These are phyloP conservation scores for Scleroderma bovista DNA, from an alignment of 768 basidiomycete genomes.

Conservation along the genomic window DNA sequence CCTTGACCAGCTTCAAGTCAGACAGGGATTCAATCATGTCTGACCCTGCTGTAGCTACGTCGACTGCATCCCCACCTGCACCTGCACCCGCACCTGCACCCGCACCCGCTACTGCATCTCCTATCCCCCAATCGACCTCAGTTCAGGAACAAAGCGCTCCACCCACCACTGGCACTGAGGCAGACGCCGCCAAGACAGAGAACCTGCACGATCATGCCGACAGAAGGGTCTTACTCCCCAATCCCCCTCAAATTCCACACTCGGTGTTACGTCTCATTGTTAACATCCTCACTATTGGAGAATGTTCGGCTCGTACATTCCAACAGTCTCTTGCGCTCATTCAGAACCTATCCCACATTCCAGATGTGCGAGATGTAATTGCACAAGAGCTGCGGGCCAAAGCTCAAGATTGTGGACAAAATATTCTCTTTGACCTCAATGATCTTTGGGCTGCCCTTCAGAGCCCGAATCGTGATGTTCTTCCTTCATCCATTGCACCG, in stretches of 20 bases:
- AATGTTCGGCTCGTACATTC: slow-evolving; percentile 96
- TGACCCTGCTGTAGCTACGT: slow-evolving; percentile 13
- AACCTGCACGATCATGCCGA: slow-evolving; percentile 20
- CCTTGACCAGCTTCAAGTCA: slow-evolving; percentile 62
- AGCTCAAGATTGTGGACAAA: slow-evolving; percentile 83
- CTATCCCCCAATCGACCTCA: background rate
- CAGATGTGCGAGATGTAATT: slow-evolving; percentile 84
- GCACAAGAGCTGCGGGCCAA: slow-evolving; percentile 81
- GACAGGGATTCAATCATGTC: slow-evolving; percentile 32
- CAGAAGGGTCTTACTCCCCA: slow-evolving; percentile 51
- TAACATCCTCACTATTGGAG: slow-evolving; percentile 95
- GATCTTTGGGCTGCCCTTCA: slow-evolving; percentile 64
- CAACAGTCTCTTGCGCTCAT: slow-evolving; percentile 88
- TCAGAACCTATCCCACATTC: slow-evolving; percentile 84
- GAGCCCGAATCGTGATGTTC: slow-evolving; percentile 46
- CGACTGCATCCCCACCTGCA: too few relatives aligned
- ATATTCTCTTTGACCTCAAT: slow-evolving; percentile 69
- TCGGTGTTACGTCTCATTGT: slow-evolving; percentile 85
- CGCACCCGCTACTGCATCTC: slow-evolving; percentile 6
- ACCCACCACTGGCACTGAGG: slow-evolving; percentile 8
- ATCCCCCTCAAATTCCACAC: slow-evolving; percentile 81
- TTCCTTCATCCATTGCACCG: slow-evolving; percentile 66
- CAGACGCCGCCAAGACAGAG: slow-evolving; percentile 20
- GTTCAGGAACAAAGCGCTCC: slow-evolving; percentile 9
- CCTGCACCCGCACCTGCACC: slow-evolving; percentile 4